Percentiles rank a stretch among this genome's conserved stretches.
These are phyloP conservation scores for Escallonia herrerae DNA, from an alignment of 129 eudicot species.

Conservation along the genomic window DNA sequence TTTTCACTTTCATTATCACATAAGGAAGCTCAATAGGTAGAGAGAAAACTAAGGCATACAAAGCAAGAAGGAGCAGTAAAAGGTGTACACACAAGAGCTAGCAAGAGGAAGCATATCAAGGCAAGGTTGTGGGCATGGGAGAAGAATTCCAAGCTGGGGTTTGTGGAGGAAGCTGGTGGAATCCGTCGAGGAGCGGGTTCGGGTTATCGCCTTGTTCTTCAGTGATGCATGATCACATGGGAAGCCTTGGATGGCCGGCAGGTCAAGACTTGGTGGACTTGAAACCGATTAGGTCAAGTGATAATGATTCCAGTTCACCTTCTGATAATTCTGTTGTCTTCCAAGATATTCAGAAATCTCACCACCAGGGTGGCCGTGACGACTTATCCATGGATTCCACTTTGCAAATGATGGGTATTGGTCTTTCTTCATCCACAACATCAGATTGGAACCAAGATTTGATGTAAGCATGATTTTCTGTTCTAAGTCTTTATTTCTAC, in stretches of 20 bases:
- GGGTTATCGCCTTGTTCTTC: conserved; percentile 22
- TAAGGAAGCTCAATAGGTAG: background rate
- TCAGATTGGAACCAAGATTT: conserved; percentile 37
- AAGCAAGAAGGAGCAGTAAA: background rate
- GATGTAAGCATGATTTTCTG: conserved; percentile 14
- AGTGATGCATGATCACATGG: conserved; percentile 13
- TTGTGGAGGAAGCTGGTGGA: conserved; percentile 47
- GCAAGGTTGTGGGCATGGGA: conserved; percentile 19
- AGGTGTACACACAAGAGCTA: background rate
- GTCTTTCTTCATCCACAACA: conserved; percentile 29
- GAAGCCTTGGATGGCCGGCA: conserved; percentile 30
- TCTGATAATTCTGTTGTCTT: conserved; percentile 25
- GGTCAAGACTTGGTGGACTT: conserved; percentile 15
- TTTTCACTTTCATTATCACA: conserved; percentile 2
- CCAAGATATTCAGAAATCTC: conserved; percentile 25
- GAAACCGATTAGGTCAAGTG: conserved; percentile 15
- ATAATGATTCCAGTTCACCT: conserved; percentile 28
- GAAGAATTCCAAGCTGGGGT: conserved; percentile 42
- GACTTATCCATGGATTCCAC: conserved; percentile 20
- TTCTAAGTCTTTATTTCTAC: no score
- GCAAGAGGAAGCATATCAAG: background rate
- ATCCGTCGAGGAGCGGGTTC: conserved; percentile 12
- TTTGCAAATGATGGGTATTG: conserved; percentile 25
- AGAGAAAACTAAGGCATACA: background rate
- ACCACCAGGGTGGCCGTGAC: background rate